Base-by-base conservation (phyloP, 1,284 basidiomycete species). In the Ustilago hordei region DNA sequence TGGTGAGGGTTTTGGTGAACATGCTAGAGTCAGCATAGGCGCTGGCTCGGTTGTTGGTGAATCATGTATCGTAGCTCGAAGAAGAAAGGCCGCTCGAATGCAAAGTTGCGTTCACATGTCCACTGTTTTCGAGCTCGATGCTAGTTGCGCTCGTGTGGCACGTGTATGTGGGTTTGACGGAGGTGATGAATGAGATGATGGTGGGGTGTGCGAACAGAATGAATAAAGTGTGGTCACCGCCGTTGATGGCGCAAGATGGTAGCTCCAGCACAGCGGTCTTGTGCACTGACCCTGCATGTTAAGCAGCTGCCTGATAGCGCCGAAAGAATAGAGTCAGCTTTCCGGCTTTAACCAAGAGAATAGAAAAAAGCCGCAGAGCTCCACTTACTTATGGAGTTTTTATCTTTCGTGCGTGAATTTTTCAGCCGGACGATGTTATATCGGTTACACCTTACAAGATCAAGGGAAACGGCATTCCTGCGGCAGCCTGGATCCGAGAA, bases 21-120 rank as follows among this genome's bases (percentile, higher is more conserved):
- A 68, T 68, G 55, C 55, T 68, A 57, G n/a, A 12, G 45, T 34
- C 56, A 58, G 56, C 56, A 34, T 31, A 4, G 6, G 36, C 56
- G 56, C 56, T 58, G 56, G 32, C 31, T 39, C 41, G 15, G 12
- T n/a, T 8, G 17, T n/a, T 34, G 8, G 28, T 28, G 31, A 31
- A 31, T 50, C 48, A 50, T 50, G 43, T 41, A 38, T 28, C 23
- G 12, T 35, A 61, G 60, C 50, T 36, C 41, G 15, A 31, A 19
- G 32, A 31, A 19, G 32, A 17, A 36, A 8, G 34, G 43, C 45
- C 47, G 34, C 39, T 15, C 45, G 36, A 55, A 31, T n/a, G 19
- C 11, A 12, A 36, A 6, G 34, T 1, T 52, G 8, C 48, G 35
- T 59, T 65, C 36, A 59, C 64, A 65, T 65, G 36, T 55, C 54